A percentile compares a stretch with the other conserved stretches of the same genome.
phyloP scores from a whole-genome alignment of 768 basidiomycete species.

The Amanita exitialis region DNA sequence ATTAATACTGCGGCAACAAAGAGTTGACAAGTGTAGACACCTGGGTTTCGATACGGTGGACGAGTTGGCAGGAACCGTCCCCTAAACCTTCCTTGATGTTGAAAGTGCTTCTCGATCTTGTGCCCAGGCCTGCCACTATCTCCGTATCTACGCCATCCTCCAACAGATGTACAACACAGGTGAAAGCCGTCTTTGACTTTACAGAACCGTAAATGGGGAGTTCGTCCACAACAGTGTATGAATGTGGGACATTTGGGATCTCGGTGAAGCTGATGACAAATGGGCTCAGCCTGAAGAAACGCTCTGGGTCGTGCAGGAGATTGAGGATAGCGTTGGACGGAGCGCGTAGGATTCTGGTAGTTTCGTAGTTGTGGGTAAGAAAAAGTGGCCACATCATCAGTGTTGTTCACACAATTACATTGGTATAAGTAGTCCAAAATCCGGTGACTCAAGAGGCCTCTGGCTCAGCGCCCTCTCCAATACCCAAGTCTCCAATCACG shows the following conservation, averaged over 20 bases:
- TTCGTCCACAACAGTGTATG: slow-evolving; percentile 21
- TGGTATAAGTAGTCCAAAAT: not conserved
- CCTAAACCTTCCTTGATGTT: slow-evolving; percentile 9
- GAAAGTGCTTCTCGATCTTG: slow-evolving; percentile 12
- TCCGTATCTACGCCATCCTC: slow-evolving; percentile 17
- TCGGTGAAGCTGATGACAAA: slow-evolving; percentile 16
- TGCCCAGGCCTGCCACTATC: slow-evolving; percentile 18
- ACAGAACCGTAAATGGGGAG: slow-evolving; percentile 17
- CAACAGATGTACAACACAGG: slow-evolving; percentile 10
- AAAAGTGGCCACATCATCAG: slow-evolving; percentile 22
- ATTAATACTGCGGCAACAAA: not conserved
- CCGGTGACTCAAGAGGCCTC: slow-evolving; percentile 5
- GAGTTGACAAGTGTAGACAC: slow-evolving; percentile 13
- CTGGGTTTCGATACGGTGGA: slow-evolving; percentile 12
- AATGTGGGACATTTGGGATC: slow-evolving; percentile 16
- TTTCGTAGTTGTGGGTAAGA: slow-evolving; percentile 15
- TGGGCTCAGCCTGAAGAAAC: slow-evolving; percentile 20
- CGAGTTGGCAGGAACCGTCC: slow-evolving; percentile 1
- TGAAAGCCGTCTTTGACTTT: slow-evolving; percentile 18
- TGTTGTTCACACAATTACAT: not conserved
- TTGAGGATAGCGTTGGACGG: slow-evolving; percentile 14
- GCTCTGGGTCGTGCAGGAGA: slow-evolving; percentile 23
- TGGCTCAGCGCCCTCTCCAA: slow-evolving; percentile 31
- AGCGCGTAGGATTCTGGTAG: slow-evolving; percentile 16
- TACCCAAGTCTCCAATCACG: slow-evolving; percentile 57